Evolutionary conservation across 768 basidiomycete genomes (phyloP).

Genomic region (Psilocybe azurescens): DNA sequence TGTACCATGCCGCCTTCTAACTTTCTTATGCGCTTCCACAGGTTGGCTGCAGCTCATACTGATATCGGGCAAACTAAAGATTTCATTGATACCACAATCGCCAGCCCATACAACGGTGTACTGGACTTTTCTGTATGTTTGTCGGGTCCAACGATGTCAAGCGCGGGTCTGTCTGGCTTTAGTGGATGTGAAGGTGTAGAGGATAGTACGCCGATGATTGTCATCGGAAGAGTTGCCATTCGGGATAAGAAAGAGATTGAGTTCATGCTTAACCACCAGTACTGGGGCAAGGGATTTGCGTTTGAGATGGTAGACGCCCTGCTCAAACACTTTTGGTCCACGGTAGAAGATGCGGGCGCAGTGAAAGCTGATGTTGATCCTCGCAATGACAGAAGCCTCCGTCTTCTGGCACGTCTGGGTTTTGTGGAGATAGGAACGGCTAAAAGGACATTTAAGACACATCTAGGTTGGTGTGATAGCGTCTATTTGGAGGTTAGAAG

Average conservation of each 20-base stretch:
- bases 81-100: slow-evolving; percentile 25
- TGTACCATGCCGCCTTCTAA: not conserved
- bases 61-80: slow-evolving; percentile 17
- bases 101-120: slow-evolving; percentile 24
- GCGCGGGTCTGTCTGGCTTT: not conserved
- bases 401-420: slow-evolving; percentile 23
- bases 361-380: slow-evolving; percentile 30
- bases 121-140: slow-evolving; percentile 26
- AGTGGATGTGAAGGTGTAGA: not conserved
- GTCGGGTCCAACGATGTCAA: slow-evolving; percentile 2
- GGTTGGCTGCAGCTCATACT: slow-evolving; percentile 13
- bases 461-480: slow-evolving; percentile 31
- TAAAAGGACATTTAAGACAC: slow-evolving; percentile 27
- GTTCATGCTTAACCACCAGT: slow-evolving; percentile 25
- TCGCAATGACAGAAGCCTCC: slow-evolving; percentile 21
- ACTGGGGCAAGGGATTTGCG: slow-evolving; percentile 30
- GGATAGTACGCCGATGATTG: not conserved
- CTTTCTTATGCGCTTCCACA: not conserved
- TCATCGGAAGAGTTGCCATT: slow-evolving; percentile 28
- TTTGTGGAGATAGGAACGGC: slow-evolving; percentile 25
- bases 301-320: slow-evolving; percentile 27
- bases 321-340: slow-evolving; percentile 22
- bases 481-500: slow-evolving; percentile 25
- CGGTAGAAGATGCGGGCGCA: not conserved
- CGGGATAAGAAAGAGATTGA: slow-evolving; percentile 27